Evolutionary conservation across 2,329 filamentous ascomycete genomes (phyloP), one percentile per base, ranked within the genome.

Genomic region (Calonectria pseudoreteaudii): DNA sequence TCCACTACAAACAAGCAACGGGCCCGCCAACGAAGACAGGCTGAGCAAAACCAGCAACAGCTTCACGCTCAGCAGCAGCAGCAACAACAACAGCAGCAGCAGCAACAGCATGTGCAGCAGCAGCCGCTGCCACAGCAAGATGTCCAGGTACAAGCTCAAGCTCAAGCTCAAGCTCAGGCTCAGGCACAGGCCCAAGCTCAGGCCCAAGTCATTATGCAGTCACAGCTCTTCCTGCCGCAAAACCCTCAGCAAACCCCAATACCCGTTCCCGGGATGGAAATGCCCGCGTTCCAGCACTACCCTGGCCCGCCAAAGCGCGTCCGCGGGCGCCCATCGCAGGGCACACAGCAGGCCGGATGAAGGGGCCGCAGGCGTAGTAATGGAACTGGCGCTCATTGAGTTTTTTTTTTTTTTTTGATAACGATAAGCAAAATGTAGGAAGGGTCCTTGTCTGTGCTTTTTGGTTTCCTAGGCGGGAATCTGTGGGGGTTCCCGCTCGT

Each of bases 221-320:
- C 83, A 34, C 74, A 80, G 34, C 75, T 83, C 53, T 82, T 82
- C 73, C 73, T 82, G 20, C 77, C 76, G 2, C 77, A 80, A 16
- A 78, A 78, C 56, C 72, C 80, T 10, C 75, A 77, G 10, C 76
- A 80, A 50, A 76, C 77, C 11, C 76, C 79, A 13, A 77, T 83
- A 20, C 77, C 82, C 0, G 77, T 83, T 28, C 79, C 81, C 7
- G 77, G 77, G 11, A 78, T 82, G 69, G 77, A 78, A 11, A 80
- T 83, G 75, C 76, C 77, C 3, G 76, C 80, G 38, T 84, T 81
- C 36, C 80, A 79, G 64, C 79, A 80, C 47, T 85, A 82, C 52
- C 74, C 77, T 7, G 79, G 79, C 4, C 79, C 80, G n/a, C 72
- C 78, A 9, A 83, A 82, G 74, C 79, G 82, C 50, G 80, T 81